Base-by-base conservation (phyloP, 1,139 yeast genomes). In the Suhomyces chickasaworum region DNA sequence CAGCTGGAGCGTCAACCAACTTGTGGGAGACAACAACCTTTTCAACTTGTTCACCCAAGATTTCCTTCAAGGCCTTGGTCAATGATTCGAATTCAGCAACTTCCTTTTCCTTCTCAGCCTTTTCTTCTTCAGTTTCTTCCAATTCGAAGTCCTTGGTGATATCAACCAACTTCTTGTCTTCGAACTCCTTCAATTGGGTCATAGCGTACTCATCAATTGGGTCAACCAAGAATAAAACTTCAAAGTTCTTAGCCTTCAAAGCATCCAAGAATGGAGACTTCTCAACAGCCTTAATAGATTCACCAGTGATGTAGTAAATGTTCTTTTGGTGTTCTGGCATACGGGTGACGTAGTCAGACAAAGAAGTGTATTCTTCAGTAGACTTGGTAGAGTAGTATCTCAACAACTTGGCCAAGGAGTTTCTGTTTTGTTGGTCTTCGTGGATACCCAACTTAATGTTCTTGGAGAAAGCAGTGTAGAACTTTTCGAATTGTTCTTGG, bases 271-370 rank as follows among this genome's bases (percentile, higher is more conserved):
- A 95, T 74, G 99, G 99, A 61, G 99, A 93, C 77, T 90, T 89
- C 80, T 93, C 97, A 67, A 95, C 97, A 61, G 97, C 91, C 85
- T 93, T 91, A 70, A 89, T 75, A 50, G 96, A 84, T 81, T 95
- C 99, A 85, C 99, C 99, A 70, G 99, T 93, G 73, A 93, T 93
- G 85, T 83, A 93, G 85, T 93, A 93, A 67, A 93, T 89, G 83
- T 95, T 93, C 95, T 95, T 91, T 82, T 93, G 99, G 81, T 89
- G 97, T 78, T 89, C 97, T 73, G 95, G 97, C 99, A 93, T 93
- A 80, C 99, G 89, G 61, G 98, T 93, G 57, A 95, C 96, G 78
- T 93, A 93, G 78, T 93, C 99, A 63, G 95, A 77, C 68, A 93
- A 83, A 42, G 99, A 91, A 61, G 98, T 93, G 73, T 80, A 73